phyloP scores from a whole-genome alignment of 2,329 filamentous ascomycete genomes.

The Monosporascus sp. region DNA sequence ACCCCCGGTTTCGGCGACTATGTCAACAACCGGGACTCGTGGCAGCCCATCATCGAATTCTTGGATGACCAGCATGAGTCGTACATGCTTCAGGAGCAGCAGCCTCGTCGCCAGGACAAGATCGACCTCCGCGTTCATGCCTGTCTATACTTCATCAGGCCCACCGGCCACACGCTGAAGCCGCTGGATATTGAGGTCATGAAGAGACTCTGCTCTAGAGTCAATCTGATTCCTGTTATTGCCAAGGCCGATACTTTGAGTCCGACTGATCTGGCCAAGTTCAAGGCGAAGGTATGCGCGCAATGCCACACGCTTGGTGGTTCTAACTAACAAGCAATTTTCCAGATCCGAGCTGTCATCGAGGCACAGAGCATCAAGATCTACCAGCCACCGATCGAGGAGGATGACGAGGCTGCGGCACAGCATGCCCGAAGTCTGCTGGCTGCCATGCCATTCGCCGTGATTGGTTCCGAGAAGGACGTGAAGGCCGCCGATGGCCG shows the following conservation, averaged over 20 bases:
- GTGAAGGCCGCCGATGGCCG: constrained; percentile 94
- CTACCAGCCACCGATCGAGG: constrained; percentile 95
- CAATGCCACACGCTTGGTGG: constrained; percentile 4
- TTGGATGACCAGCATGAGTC: constrained; percentile 99
- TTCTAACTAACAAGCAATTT: constrained; percentile 1
- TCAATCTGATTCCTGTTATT: constrained; percentile 97
- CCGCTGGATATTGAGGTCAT: constrained; percentile 99
- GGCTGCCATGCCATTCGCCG: constrained; percentile 96
- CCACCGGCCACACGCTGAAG: constrained; percentile 97
- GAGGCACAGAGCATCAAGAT: constrained; percentile 99
- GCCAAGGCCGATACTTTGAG: constrained; percentile 98
- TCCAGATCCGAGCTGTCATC: constrained; percentile 85
- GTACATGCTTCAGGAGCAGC: constrained; percentile 99
- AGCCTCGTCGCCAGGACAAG: constrained; percentile 96
- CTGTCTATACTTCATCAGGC: constrained; percentile 98
- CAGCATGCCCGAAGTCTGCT: constrained; percentile 93
- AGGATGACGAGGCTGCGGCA: constrained; percentile 94
- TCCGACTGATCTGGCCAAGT: constrained; percentile 82
- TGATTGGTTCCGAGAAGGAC: constrained; percentile 98
- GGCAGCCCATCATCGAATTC: constrained; percentile 99
- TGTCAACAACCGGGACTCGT: constrained; percentile 99
- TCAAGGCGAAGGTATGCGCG: constrained; percentile 82
- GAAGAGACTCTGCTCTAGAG: constrained; percentile 96
- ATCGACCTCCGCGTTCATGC: constrained; percentile 98
- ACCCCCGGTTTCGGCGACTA: constrained; percentile 99